Conservation (phyloP, 345 rosid species). For the Pugionium dolabratum region DNA sequence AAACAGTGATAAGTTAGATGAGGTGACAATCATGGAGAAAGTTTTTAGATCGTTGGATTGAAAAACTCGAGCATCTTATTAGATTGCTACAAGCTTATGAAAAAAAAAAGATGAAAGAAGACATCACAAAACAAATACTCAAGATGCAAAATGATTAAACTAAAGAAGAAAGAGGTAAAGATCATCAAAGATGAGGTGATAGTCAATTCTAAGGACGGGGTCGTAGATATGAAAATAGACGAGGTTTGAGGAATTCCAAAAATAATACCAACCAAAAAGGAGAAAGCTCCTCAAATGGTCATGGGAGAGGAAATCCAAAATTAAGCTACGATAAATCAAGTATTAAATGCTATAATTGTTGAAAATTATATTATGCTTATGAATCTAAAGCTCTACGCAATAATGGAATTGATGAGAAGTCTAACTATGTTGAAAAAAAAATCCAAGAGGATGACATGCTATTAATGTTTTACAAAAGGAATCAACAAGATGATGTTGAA, state of each 20-base stretch:
- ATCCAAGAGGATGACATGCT: background rate
- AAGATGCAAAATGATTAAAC: background rate
- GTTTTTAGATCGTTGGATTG: too few species aligned
- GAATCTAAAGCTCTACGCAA: background rate
- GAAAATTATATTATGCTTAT: background rate
- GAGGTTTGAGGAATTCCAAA: background rate
- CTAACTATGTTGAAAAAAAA: background rate
- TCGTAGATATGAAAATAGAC: background rate
- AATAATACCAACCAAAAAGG: background rate
- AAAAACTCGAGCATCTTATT: constrained; percentile 1
- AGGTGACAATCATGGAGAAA: too few species aligned
- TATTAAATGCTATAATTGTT: too few species aligned
- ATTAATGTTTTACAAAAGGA: background rate
- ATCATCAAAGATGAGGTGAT: background rate
- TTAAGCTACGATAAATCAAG: too few species aligned
- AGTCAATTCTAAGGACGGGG: background rate
- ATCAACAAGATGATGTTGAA: background rate
- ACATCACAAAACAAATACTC: background rate
- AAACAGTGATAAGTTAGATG: too few species aligned
- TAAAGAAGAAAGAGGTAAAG: background rate
- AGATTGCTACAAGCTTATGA: constrained; percentile 12
- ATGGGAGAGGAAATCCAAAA: background rate
- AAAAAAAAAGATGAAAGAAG: background rate
- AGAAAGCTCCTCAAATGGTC: background rate
- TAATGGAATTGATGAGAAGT: background rate